Evolutionary conservation across 2,329 filamentous ascomycete genomes (phyloP).

Genomic region (Metarhizium guizhouense): DNA sequence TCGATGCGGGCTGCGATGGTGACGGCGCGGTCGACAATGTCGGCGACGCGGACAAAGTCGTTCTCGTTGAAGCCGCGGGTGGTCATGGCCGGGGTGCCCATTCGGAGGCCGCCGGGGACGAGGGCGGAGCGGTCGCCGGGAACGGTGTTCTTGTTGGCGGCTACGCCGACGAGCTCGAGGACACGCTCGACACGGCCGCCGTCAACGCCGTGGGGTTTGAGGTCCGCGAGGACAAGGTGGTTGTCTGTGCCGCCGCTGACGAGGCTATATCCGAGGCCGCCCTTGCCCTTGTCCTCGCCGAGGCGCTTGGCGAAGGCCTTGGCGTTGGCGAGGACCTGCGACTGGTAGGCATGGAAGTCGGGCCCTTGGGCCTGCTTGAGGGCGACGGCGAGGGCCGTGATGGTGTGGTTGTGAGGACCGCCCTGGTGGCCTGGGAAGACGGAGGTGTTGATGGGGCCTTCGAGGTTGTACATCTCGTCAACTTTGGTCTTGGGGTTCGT

Average conservation of each 20-base stretch:
- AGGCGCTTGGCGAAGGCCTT: slow-evolving; percentile 71
- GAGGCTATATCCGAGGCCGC: slow-evolving; percentile 74
- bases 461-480: slow-evolving; percentile 81
- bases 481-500: slow-evolving; percentile 79
- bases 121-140: slow-evolving; percentile 91
- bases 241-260: slow-evolving; percentile 95
- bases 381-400: slow-evolving; percentile 88
- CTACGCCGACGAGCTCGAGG: slow-evolving; percentile 85
- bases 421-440: slow-evolving; percentile 98
- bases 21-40: slow-evolving; percentile 77
- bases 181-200: slow-evolving; percentile 84
- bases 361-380: slow-evolving; percentile 84
- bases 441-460: slow-evolving; percentile 86
- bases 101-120: slow-evolving; percentile 84
- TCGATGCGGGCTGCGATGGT: slow-evolving; percentile 69
- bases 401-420: slow-evolving; percentile 98
- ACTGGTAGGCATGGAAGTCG: slow-evolving; percentile 89
- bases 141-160: slow-evolving; percentile 99
- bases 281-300: slow-evolving; percentile 60
- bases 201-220: slow-evolving; percentile 82
- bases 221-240: slow-evolving; percentile 86
- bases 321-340: slow-evolving; percentile 82
- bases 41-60: slow-evolving; percentile 80
- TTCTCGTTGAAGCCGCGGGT: slow-evolving; percentile 83
- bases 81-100: slow-evolving; percentile 97